Conservation (phyloP, 306 rosid genomes). For the Corylus heterophylla region DNA sequence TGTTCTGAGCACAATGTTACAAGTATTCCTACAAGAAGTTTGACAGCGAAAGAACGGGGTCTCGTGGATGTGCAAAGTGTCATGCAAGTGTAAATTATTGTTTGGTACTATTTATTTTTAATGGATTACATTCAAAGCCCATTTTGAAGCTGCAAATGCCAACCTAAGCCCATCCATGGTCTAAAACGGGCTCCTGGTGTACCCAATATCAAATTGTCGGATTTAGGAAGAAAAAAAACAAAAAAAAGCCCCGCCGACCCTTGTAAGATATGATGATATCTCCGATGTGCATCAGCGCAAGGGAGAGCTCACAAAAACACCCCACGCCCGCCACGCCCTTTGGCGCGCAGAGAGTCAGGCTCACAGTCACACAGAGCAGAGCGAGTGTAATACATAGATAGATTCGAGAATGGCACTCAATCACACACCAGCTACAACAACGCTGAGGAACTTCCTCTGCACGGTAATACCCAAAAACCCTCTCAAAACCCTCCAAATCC, state of each 20-base stretch:
- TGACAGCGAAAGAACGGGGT: not conserved
- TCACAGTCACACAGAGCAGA: no score
- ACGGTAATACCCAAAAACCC: constrained; percentile 23
- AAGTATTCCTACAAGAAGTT: not conserved
- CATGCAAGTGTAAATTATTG: no score
- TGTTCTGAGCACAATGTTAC: not conserved
- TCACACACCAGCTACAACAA: constrained; percentile 27
- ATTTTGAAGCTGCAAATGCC: not conserved
- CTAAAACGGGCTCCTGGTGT: no score
- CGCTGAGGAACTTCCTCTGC: constrained; percentile 18
- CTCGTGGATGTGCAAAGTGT: no score
- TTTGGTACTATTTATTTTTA: not conserved
- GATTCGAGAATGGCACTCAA: constrained; percentile 42
- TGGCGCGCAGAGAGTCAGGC: not conserved
- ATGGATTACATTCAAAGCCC: not conserved
- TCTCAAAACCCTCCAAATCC: constrained; percentile 7
- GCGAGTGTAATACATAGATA: not conserved
- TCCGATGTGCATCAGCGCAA: not conserved
- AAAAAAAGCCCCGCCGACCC: not conserved
- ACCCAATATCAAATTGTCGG: no score
- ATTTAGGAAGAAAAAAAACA: no score
- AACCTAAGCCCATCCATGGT: not conserved
- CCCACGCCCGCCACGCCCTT: not conserved
- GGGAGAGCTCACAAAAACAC: not conserved
- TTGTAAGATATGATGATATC: not conserved